Evolutionary conservation across 2,329 filamentous ascomycete species (phyloP).

Genomic region (Aspergillus costaricaensis): DNA sequence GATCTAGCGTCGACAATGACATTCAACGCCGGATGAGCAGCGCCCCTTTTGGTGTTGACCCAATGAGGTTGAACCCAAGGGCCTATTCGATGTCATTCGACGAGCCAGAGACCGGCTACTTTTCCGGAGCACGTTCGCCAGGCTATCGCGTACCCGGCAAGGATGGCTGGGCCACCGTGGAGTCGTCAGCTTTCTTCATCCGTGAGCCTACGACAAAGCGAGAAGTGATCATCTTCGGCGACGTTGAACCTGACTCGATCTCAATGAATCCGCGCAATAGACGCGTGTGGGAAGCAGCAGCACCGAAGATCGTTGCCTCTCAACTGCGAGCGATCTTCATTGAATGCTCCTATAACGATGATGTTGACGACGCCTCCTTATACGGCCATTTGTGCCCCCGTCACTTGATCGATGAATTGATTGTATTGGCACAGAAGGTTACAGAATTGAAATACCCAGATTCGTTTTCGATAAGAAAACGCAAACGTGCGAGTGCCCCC

Average conservation of each 20-base stretch:
- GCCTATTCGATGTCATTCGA: conserved; percentile 33
- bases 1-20: conserved; percentile 50
- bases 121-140: conserved; percentile 35
- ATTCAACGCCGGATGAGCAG: conserved; percentile 62
- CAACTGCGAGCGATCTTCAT: conserved; percentile 82
- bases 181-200: conserved; percentile 93
- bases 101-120: conserved; percentile 16
- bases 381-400: conserved; percentile 88
- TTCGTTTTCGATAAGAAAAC: conserved; percentile 41
- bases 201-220: conserved; percentile 68
- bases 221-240: conserved; percentile 91
- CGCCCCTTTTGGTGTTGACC: conserved; percentile 45
- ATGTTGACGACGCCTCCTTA: conserved; percentile 71
- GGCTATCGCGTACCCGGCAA: conserved; percentile 13
- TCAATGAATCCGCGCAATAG: conserved; percentile 78
- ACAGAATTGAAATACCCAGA: conserved; percentile 49
- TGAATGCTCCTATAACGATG: conserved; percentile 90
- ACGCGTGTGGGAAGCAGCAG: conserved; percentile 85
- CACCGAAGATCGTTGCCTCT: conserved; percentile 75
- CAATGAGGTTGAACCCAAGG: conserved; percentile 50
- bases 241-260: conserved; percentile 88
- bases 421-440: conserved; percentile 70
- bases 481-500: conserved; percentile 38
- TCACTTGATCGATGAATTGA: conserved; percentile 78
- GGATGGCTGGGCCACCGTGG: conserved; percentile 40